These are phyloP conservation scores for Metschnikowia cubensis DNA, from an alignment of 805 yeast genomes.

Conservation along the genomic window DNA sequence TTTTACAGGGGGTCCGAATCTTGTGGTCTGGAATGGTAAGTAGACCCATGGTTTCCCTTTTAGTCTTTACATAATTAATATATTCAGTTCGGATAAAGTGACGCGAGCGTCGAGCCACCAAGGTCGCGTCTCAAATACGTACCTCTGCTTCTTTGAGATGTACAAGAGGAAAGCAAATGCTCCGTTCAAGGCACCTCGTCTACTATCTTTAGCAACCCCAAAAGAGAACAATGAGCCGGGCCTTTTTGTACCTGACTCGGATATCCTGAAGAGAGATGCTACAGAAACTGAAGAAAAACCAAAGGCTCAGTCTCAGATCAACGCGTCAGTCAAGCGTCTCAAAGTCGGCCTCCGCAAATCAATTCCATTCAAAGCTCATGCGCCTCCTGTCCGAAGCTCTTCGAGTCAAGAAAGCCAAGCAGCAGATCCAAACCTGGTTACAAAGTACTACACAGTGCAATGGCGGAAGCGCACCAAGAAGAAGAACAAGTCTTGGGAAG, in stretches of 20 bases:
- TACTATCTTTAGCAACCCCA: not conserved
- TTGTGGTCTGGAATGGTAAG: not conserved
- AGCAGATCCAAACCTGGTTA: not conserved
- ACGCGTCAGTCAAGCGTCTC: constrained; percentile 1
- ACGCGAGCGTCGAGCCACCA: not conserved
- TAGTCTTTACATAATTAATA: not conserved
- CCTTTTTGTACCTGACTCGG: constrained; percentile 6
- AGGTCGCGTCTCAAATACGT: constrained; percentile 3
- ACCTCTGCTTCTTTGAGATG: constrained; percentile 10
- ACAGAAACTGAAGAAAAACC: not conserved
- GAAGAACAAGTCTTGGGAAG: constrained; percentile 93
- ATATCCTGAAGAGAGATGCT: not conserved
- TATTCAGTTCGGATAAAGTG: not conserved
- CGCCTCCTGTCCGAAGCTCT: not conserved
- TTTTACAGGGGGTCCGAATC: not conserved
- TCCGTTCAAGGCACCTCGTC: constrained; percentile 52
- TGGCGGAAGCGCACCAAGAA: constrained; percentile 71
- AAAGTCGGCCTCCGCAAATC: not conserved
- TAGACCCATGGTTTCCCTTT: not conserved
- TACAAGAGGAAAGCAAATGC: constrained; percentile 30
- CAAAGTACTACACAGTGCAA: constrained; percentile 37
- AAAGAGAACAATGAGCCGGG: not conserved
- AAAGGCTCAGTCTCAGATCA: not conserved
- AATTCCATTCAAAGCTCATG: not conserved
- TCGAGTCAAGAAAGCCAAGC: not conserved